phyloP scores from a whole-genome alignment of 257 asterid genomes.

The Perilla frutescens region DNA sequence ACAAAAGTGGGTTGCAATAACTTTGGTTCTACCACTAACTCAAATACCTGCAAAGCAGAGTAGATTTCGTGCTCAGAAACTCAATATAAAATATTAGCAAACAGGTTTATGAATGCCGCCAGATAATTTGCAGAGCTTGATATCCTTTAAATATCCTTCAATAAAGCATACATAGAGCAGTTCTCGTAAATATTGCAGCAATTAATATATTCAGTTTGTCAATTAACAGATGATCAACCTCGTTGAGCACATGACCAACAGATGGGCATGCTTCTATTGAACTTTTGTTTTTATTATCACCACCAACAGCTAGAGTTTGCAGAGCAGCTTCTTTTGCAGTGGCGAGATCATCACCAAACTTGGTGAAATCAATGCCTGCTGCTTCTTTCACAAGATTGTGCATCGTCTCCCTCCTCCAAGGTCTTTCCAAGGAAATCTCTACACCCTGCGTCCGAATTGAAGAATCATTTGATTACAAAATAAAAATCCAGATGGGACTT shows the following conservation, averaged over 20 bases:
- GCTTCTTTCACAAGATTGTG: conserved; percentile 93
- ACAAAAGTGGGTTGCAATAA: conserved; percentile 95
- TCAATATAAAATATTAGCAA: conserved; percentile 9
- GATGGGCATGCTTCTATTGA: conserved; percentile 78
- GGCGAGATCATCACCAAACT: conserved; percentile 64
- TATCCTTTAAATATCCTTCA: conserved; percentile 5
- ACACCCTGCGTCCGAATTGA: conserved; percentile 57
- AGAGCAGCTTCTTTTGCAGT: conserved; percentile 67
- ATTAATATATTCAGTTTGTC: conserved; percentile 8
- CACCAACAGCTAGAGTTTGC: conserved; percentile 44
- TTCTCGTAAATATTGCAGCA: neutral
- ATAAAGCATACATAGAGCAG: neutral
- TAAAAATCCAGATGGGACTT: neutral
- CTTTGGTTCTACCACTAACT: conserved; percentile 78
- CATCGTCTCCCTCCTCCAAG: conserved; percentile 99
- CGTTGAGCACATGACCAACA: conserved; percentile 83
- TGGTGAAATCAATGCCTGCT: conserved; percentile 73
- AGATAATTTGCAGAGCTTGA: conserved; percentile 16
- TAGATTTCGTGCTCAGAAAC: conserved; percentile 17
- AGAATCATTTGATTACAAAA: neutral
- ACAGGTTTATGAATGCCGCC: neutral
- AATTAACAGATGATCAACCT: conserved; percentile 54
- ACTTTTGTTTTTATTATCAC: conserved; percentile 48
- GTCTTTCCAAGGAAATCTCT: conserved; percentile 88
- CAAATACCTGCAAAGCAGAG: conserved; percentile 69